Evolutionary conservation across 176 grass and related monocot species (phyloP).

Genomic region (Ensete ventricosum): DNA sequence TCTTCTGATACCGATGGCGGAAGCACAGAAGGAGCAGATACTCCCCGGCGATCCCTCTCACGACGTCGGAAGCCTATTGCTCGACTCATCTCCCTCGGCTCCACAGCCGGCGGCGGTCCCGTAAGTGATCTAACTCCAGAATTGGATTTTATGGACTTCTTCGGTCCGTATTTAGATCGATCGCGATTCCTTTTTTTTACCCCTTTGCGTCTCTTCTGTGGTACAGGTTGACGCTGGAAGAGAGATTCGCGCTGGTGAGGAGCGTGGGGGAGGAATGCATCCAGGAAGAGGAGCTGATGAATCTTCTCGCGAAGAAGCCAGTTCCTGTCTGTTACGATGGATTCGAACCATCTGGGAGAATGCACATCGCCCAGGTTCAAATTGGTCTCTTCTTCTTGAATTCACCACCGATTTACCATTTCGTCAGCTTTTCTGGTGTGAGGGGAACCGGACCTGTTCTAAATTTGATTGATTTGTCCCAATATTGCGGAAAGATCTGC

Average conservation of each 20-base stretch:
- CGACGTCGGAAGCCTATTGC: conserved; percentile 12
- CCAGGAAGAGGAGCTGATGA: conserved; percentile 52
- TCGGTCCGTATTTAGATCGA: neutral
- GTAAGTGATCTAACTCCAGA: neutral
- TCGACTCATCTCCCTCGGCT: neutral
- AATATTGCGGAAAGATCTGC: no score
- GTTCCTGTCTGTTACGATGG: conserved; percentile 72
- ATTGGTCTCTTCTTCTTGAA: neutral
- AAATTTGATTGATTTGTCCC: no score
- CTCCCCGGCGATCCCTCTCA: neutral
- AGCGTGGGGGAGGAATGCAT: conserved; percentile 92
- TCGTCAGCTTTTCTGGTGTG: neutral
- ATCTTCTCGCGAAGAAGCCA: conserved; percentile 52
- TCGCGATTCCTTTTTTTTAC: neutral
- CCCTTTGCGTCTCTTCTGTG: neutral
- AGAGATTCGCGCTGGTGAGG: conserved; percentile 44
- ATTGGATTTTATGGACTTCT: neutral
- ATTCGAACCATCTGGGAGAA: conserved; percentile 71
- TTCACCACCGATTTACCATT: neutral
- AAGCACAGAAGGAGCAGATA: neutral
- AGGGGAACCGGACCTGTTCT: no score
- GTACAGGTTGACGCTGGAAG: conserved; percentile 36
- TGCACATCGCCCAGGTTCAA: conserved; percentile 69
- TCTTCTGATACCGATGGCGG: neutral
- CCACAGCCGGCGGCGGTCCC: neutral